These are phyloP conservation scores for Aspergillus sp. DNA, from an alignment of 2,329 filamentous ascomycete genomes.

Conservation along the genomic window DNA sequence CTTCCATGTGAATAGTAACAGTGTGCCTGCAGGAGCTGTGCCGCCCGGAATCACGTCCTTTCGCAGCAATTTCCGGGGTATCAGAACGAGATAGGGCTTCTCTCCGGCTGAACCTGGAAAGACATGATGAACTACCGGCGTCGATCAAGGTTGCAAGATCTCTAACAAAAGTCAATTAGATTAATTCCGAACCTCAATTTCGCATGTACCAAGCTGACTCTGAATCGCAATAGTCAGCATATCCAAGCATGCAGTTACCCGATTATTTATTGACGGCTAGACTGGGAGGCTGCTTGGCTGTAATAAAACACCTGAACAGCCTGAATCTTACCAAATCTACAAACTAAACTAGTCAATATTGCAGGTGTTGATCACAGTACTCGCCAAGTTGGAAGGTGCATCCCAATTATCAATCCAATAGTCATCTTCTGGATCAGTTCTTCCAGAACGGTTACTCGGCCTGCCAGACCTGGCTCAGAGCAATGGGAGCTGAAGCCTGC, in stretches of 20 bases:
- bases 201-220: no score
- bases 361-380: no score
- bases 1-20: constrained; percentile 5
- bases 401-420: background rate
- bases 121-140: background rate
- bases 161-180: constrained; percentile 12
- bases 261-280: constrained; percentile 9
- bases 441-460: background rate
- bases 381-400: no score
- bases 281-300: constrained; percentile 8
- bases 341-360: no score
- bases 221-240: background rate
- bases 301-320: no score
- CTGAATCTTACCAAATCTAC: no score
- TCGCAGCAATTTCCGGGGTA: no score
- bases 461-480: background rate
- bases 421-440: background rate
- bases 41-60: background rate
- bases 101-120: background rate
- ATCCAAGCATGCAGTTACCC: constrained; percentile 11
- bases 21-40: constrained; percentile 1
- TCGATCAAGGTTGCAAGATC: constrained; percentile 3
- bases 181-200: background rate
- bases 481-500: background rate
- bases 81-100: background rate